phyloP scores from a whole-genome alignment of 768 basidiomycete species.

The Rhodotorula paludigena region DNA sequence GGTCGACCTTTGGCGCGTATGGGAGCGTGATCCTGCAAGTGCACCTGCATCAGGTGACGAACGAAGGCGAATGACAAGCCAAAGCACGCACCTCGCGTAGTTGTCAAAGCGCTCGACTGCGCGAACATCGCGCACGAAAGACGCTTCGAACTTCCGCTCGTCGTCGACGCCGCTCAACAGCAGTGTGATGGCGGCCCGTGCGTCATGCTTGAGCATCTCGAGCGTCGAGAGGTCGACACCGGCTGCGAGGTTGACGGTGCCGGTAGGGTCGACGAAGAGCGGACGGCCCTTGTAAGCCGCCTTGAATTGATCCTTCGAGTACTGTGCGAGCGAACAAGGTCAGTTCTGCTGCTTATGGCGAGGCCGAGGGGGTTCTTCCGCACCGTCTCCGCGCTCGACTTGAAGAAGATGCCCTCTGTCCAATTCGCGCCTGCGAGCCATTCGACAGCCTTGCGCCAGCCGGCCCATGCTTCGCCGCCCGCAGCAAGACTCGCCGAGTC shows the following conservation, averaged over 20 bases:
- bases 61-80: not conserved
- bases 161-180: constrained; percentile 26
- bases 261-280: constrained; percentile 72
- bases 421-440: constrained; percentile 38
- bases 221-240: constrained; percentile 72
- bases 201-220: constrained; percentile 52
- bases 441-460: constrained; percentile 38
- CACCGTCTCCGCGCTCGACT: constrained; percentile 21
- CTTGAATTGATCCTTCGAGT: constrained; percentile 42
- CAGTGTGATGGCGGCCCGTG: constrained; percentile 31
- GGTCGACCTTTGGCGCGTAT: constrained; percentile 8
- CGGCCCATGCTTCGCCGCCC: constrained; percentile 36
- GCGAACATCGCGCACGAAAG: constrained; percentile 23
- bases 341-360: no score
- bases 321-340: not conserved
- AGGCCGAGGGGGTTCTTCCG: no score
- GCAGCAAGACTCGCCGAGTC: constrained; percentile 23
- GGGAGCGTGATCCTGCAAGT: constrained; percentile 28
- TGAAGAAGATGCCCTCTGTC: constrained; percentile 34
- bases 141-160: constrained; percentile 36
- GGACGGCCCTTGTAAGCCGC: constrained; percentile 46
- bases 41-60: not conserved
- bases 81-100: constrained; percentile 23
- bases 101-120: constrained; percentile 32
- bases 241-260: constrained; percentile 69